These are phyloP conservation scores for Alliaria petiolata DNA, from an alignment of 345 rosid genomes.

Conservation along the genomic window DNA sequence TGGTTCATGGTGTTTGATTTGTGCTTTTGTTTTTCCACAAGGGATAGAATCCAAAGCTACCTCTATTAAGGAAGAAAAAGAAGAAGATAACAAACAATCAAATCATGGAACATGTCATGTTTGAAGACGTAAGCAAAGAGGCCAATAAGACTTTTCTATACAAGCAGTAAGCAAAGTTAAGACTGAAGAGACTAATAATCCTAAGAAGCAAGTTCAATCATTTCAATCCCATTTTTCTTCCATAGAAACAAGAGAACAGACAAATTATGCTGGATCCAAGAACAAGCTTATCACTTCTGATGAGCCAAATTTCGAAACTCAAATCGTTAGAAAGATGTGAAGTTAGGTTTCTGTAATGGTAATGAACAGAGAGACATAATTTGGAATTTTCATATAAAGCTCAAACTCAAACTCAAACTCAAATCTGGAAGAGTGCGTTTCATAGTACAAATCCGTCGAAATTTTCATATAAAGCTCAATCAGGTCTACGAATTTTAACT, in stretches of 20 bases:
- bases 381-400: too few relatives aligned
- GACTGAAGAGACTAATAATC: neutral
- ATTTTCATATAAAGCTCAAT: neutral
- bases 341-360: neutral
- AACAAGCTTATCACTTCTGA: neutral
- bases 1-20: slow-evolving; percentile 11
- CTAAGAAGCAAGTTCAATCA: neutral
- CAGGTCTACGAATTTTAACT: neutral
- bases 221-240: neutral
- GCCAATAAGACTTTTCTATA: neutral
- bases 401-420: too few relatives aligned
- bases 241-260: too few relatives aligned
- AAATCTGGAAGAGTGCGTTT: neutral
- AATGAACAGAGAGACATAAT: too few relatives aligned
- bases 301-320: neutral
- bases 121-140: neutral
- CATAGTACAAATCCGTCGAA: neutral
- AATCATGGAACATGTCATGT: neutral
- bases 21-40: neutral
- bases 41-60: neutral
- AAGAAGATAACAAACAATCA: neutral
- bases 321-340: neutral
- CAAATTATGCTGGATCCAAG: too few relatives aligned
- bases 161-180: neutral
- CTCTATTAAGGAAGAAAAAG: neutral